Conservation (phyloP, 2,329 filamentous ascomycete species). For the Venturia oleaginea region DNA sequence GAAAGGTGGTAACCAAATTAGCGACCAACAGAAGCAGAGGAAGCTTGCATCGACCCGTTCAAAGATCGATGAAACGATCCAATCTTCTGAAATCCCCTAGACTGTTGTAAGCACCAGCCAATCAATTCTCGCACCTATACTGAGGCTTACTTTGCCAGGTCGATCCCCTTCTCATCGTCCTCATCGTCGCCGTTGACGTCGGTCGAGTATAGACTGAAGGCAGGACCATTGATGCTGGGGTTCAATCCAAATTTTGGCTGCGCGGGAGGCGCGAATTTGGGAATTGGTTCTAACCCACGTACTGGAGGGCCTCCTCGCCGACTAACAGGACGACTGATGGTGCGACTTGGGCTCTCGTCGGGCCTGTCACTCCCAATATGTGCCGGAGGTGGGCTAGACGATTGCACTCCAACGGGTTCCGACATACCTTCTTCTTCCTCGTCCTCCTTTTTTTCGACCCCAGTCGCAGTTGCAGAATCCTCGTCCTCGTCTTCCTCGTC, state of each 20-base stretch:
- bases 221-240: constrained; percentile 2
- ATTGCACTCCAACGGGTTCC: constrained; percentile 15
- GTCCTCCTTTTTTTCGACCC: constrained; percentile 21
- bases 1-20: not conserved
- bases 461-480: constrained; percentile 29
- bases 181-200: not conserved
- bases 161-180: constrained; percentile 12
- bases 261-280: constrained; percentile 9
- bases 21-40: constrained; percentile 4
- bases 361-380: not conserved
- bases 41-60: constrained; percentile 9
- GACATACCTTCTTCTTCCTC: constrained; percentile 16
- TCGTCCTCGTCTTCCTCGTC: constrained; percentile 23
- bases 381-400: constrained; percentile 10
- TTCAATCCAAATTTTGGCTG: constrained; percentile 7
- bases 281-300: not conserved
- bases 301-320: constrained; percentile 9
- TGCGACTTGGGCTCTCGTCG: constrained; percentile 15
- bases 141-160: constrained; percentile 10
- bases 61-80: constrained; percentile 8
- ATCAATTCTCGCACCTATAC: not conserved
- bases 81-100: constrained; percentile 13
- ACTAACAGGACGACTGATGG: constrained; percentile 14
- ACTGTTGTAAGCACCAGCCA: not conserved
- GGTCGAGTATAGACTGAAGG: not conserved